Evolutionary conservation across 2,329 filamentous ascomycete genomes (phyloP), one percentile per base, ranked within the genome.

Genomic region (Fusarium duplospermum): DNA sequence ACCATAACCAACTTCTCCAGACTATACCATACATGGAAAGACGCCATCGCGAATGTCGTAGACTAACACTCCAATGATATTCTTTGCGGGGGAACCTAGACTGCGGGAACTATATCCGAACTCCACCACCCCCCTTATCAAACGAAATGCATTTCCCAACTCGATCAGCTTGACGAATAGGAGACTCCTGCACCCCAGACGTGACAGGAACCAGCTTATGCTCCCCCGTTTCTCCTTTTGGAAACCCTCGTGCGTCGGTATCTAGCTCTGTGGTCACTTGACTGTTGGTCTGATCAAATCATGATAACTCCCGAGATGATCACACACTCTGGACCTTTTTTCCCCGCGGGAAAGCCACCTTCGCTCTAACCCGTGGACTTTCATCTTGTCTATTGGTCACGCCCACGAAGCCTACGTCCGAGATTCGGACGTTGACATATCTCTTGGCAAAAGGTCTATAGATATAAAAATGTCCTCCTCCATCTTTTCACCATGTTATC

Each of bases 101-200:
- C 36, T 31, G 40, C 67, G 70, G 70, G 62, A 74, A 69, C 62
- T 42, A 60, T 68, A 69, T 62, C 67, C 64, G 62, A 74, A n/a
- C 29, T 62, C 52, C 64, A 58, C 42, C 57, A 33, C 31, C 31
- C 31, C 52, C 45, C 42, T 40, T 36, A 54, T 56, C 29, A 47
- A 33, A 33, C 35, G 52, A 29, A 9, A 31, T 33, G 11, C 47
- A 54, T 54, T 65, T 31, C 14, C 42, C 40, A 64, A 62, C 40
- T 66, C 33, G 35, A 68, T 24, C 45, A 38, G 16, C 14, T 14
- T 42, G 14, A 27, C 42, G 62, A 62, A 65, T 57, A 13, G 45
- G 40, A 57, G 47, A 22, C 54, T 16, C 50, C 36, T 56, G 27
- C 50, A 35, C 52, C 42, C 45, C 45, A 56, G 57, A 36, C 22